Evolutionary conservation across 768 basidiomycete genomes (phyloP), one percentile per base, ranked within the genome.

Genomic region (Tylopilus rubrobrunneus): DNA sequence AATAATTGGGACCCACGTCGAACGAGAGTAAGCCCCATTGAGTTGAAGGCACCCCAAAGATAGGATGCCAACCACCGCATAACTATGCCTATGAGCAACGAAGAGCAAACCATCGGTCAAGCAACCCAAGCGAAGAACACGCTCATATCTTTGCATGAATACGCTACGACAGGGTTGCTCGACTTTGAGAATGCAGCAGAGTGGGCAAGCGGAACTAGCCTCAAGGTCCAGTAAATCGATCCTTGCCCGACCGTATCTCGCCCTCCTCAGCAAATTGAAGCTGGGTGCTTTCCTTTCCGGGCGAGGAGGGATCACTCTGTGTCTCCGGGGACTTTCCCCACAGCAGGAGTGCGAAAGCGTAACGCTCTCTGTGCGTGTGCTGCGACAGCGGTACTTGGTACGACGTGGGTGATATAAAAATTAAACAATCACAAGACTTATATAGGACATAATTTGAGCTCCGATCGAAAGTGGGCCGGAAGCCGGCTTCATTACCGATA

Each of bases 251-350:
- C 70, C 69, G 4, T 52, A 73, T 72, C 69, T 74, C 72, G 69
- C 69, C 77, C 75, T 59, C 71, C 80, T 84, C 81, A 79, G 77
- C 83, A 78, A 78, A 78, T 82, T 89, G 72, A 73, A 77, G 83
- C 77, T 78, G 82, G 85, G 74, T 68, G 86, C 78, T 89, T 85
- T 87, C 87, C 87, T 62, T 76, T 62, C 48, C 58, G 76, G 76
- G 73, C 69, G 74, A 80, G 76, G 73, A 74, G 70, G 78, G 72
- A 63, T 63, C 55, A 66, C 82, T 87, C 87, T 85, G 85, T 79
- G 71, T 80, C 88, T 89, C 88, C 88, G 88, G 88, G 86, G 88
- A 89, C 88, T 89, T 90, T 89, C 87, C 88, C 88, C 88, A 85
- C 88, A 89, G 88, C 85, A 43, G 57, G 74, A 77, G 58, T 52